Evolutionary conservation across 2,329 filamentous ascomycete genomes (phyloP).

Genomic region (Ampelomyces quisqualis): DNA sequence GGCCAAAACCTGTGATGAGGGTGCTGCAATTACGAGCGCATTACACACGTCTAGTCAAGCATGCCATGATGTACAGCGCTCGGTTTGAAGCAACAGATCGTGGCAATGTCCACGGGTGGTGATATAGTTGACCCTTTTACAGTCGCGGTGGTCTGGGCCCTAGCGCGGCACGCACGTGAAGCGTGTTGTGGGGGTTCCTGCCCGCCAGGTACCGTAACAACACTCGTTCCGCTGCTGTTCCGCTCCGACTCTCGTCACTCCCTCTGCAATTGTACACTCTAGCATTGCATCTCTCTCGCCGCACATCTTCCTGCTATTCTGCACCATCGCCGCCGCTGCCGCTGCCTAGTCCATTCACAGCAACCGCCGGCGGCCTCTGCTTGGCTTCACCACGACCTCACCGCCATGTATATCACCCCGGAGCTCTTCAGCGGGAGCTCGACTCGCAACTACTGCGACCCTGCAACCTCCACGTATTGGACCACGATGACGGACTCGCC

Average conservation of each 20-base stretch:
- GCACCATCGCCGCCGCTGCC: background rate
- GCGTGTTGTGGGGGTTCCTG: constrained; percentile 18
- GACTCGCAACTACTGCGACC: constrained; percentile 11
- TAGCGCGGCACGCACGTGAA: constrained; percentile 27
- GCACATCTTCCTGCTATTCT: constrained; percentile 2
- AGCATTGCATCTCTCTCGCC: background rate
- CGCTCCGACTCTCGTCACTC: constrained; percentile 2
- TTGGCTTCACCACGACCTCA: constrained; percentile 14
- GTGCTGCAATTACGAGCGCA: constrained; percentile 10
- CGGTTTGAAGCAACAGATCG: no score
- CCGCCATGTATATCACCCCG: constrained; percentile 42
- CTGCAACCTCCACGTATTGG: constrained; percentile 11
- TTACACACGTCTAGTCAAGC: constrained; percentile 13
- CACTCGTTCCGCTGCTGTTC: no score
- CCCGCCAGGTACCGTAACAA: constrained; percentile 10
- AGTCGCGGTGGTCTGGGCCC: constrained; percentile 15
- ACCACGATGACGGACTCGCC: constrained; percentile 25
- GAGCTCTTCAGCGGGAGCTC: constrained; percentile 34
- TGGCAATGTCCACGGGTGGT: no score
- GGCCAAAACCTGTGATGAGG: constrained; percentile 15
- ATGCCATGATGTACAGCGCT: constrained; percentile 9
- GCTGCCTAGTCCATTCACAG: background rate
- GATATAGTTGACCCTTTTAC: constrained; percentile 9
- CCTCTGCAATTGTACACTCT: background rate
- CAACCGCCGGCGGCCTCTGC: constrained; percentile 9